Evolutionary conservation across 345 rosid genomes (phyloP).

Genomic region (Rhizophora mangle): DNA sequence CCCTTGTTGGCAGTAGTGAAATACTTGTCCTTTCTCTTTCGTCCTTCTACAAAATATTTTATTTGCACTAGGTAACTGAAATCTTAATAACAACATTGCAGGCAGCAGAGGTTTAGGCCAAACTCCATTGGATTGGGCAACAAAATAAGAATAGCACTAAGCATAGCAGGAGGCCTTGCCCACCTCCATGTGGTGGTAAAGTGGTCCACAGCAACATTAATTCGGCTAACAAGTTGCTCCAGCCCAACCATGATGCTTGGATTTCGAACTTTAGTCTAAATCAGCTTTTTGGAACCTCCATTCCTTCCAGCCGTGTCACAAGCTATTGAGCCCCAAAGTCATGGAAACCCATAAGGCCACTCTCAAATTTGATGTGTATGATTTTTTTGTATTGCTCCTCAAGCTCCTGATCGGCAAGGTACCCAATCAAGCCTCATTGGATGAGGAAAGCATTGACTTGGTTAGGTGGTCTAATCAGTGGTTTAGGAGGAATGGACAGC

Average conservation of each 20-base stretch:
- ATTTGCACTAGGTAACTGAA: not conserved
- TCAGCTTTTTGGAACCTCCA: conserved; percentile 57
- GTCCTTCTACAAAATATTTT: too few relatives aligned
- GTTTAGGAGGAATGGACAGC: too few relatives aligned
- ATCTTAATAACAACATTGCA: conserved; percentile 19
- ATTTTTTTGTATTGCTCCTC: conserved; percentile 77
- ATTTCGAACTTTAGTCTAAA: conserved; percentile 86
- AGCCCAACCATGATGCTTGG: conserved; percentile 58
- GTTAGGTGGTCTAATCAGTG: too few relatives aligned
- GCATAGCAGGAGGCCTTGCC: conserved; percentile 67
- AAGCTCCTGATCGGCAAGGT: too few relatives aligned
- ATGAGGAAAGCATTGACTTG: too few relatives aligned
- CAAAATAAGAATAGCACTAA: conserved; percentile 68
- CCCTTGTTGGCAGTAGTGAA: too few relatives aligned
- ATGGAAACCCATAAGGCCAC: conserved; percentile 69
- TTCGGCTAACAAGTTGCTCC: conserved; percentile 83
- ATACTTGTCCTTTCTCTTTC: too few relatives aligned
- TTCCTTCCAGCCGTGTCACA: conserved; percentile 64
- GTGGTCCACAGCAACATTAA: conserved; percentile 87
- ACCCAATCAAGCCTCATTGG: too few relatives aligned
- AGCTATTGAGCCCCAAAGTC: conserved; percentile 95
- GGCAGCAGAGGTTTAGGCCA: conserved; percentile 92
- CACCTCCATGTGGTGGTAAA: conserved; percentile 69
- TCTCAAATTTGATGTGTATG: conserved; percentile 82
- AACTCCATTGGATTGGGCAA: conserved; percentile 88